These are phyloP conservation scores for Euphorbia lathyris DNA, from an alignment of 345 rosid species.

Conservation along the genomic window DNA sequence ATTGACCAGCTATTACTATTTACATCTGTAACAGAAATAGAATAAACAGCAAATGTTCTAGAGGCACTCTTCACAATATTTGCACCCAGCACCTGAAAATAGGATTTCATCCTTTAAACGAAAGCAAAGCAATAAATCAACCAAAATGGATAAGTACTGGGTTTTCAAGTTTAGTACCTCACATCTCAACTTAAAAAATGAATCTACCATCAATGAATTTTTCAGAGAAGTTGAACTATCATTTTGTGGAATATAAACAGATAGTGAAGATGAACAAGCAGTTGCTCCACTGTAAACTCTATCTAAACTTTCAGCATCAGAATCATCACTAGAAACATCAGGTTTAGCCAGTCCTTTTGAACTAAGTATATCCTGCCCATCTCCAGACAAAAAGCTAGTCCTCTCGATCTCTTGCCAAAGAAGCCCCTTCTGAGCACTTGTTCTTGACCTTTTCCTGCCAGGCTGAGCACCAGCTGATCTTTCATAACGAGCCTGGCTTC, in stretches of 20 bases:
- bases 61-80: constrained; percentile 93
- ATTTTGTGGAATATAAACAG: constrained; percentile 42
- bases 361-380: constrained; percentile 70
- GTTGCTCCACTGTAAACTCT: constrained; percentile 65
- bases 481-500: constrained; percentile 49
- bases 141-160: constrained; percentile 16
- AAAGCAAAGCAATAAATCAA: constrained; percentile 17
- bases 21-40: constrained; percentile 84
- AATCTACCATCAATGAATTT: constrained; percentile 61
- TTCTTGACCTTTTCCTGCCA: constrained; percentile 70
- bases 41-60: constrained; percentile 87
- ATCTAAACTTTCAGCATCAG: constrained; percentile 54
- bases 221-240: constrained; percentile 36
- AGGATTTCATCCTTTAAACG: constrained; percentile 18
- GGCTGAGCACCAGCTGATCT: constrained; percentile 43
- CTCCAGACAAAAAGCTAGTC: constrained; percentile 75
- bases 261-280: constrained; percentile 65
- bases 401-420: constrained; percentile 80
- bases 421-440: constrained; percentile 37
- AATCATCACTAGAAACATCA: constrained; percentile 66
- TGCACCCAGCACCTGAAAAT: constrained; percentile 89
- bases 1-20: constrained; percentile 89
- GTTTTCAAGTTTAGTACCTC: constrained; percentile 57
- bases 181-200: constrained; percentile 82
- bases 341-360: constrained; percentile 35